Base-by-base conservation (phyloP, 73 alveolate species). In the Paramecium bursaria region DNA sequence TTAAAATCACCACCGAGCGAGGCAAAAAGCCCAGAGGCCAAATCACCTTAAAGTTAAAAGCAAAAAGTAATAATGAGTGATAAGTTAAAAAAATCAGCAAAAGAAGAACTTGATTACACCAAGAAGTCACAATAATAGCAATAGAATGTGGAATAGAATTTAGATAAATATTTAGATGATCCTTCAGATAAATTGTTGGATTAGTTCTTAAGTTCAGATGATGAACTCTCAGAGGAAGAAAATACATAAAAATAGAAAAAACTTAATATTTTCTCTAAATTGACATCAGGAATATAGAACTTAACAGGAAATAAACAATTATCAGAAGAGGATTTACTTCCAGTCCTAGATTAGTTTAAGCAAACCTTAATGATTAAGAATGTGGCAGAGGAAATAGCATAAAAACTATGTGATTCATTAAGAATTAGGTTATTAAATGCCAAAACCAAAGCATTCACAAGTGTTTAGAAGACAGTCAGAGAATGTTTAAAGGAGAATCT, bases 331-430 rank as follows among this genome's bases (percentile, higher is more conserved):
- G 99, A 97, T 90, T 75, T 97, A 46, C 76, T 88, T 23, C 99
- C 99, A 15, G 91, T 96, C 3, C 87, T 95, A 90, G 94, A 93
- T 50, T 87, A 87, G 19, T 96, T 97, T 87, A 88, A 94, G 44
- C 89, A 90, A 26, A 46, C 51, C 61, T 87, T 74, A 13, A 85
- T 96, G 91, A 97, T 91, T 76, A 97, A 97, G 86, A 97, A 97
- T 85, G 99, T 97, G 5, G 99, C 98, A 13, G 89, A 91, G 54
- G 97, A 93, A 75, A 95, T 97, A 19, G 97, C 99, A 13, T 90
- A 91, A 55, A 86, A 91, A 46, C 73, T 97, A 29, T 94, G 98
- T 88, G 94, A 91, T 51, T 82, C 95, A 26, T 96, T 97, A 0
- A 93, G 88, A 60, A 88, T 75, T 53, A 92, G 93, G n/a, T 86